Evolutionary conservation across 75 land plant species (phyloP).

Genomic region (Azolla pinnata): DNA sequence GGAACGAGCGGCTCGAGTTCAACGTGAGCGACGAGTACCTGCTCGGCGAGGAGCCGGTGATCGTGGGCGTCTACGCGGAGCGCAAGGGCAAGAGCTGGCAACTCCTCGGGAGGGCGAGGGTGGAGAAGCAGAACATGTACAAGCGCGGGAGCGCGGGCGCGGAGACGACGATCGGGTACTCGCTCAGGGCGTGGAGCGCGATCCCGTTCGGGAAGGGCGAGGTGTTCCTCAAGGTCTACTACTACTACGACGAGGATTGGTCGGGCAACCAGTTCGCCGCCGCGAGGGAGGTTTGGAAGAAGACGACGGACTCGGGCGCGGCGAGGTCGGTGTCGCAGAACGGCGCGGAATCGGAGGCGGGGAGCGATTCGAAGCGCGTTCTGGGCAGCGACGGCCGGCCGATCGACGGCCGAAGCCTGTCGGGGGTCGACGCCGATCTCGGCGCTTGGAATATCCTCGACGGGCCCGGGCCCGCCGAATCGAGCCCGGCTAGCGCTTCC

Average conservation of each 20-base stretch:
- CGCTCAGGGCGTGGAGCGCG: background rate
- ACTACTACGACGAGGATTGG: background rate
- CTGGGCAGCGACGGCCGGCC: too few species aligned
- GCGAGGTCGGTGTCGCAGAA: too few species aligned
- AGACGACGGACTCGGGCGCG: too few species aligned
- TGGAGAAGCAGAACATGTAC: background rate
- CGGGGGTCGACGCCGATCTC: too few species aligned
- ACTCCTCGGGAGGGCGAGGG: slow-evolving; percentile 7
- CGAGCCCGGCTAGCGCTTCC: too few species aligned
- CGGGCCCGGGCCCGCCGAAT: too few species aligned
- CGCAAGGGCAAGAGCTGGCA: slow-evolving; percentile 1
- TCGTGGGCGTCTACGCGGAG: slow-evolving; percentile 24
- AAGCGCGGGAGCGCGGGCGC: slow-evolving; percentile 8
- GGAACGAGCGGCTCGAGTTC: slow-evolving; percentile 71
- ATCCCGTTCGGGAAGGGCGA: background rate
- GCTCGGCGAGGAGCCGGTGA: slow-evolving; percentile 35
- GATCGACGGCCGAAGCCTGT: too few species aligned
- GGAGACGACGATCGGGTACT: background rate
- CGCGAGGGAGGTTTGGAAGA: too few species aligned
- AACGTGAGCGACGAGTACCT: slow-evolving; percentile 22
- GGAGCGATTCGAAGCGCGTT: too few species aligned
- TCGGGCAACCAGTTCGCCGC: too few species aligned
- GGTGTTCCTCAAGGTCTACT: background rate
- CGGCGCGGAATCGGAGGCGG: too few species aligned
- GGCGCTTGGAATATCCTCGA: too few species aligned